phyloP scores from a whole-genome alignment of 257 asterid species.

The Forsythia suspensa region DNA sequence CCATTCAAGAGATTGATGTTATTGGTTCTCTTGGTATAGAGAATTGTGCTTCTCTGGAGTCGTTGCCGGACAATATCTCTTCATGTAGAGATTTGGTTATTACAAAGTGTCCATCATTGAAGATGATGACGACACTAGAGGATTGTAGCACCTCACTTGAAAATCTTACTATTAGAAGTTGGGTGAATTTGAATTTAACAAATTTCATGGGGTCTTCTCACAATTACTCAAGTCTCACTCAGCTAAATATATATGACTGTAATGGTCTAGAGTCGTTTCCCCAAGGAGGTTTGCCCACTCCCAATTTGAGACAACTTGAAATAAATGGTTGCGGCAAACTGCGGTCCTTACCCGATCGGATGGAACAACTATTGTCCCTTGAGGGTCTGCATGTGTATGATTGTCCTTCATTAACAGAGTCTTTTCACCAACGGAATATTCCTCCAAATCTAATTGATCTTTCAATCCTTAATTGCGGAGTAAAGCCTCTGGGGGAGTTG shows the following conservation, averaged over 20 bases:
- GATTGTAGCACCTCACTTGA: neutral
- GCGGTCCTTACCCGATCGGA: too few relatives aligned
- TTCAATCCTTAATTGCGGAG: neutral
- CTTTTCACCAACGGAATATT: constrained; percentile 14
- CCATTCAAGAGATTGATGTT: constrained; percentile 8
- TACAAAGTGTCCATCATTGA: too few relatives aligned
- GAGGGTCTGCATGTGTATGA: neutral
- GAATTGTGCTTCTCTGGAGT: neutral
- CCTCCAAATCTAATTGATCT: constrained; percentile 21
- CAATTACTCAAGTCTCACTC: neutral
- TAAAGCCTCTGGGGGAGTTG: constrained; percentile 28
- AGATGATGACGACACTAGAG: neutral
- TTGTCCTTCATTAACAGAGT: constrained; percentile 16
- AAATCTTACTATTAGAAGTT: neutral
- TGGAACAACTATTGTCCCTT: too few relatives aligned
- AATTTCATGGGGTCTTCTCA: neutral
- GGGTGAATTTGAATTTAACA: neutral
- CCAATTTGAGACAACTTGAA: too few relatives aligned
- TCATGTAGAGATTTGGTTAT: too few relatives aligned
- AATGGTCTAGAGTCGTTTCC: constrained; percentile 14
- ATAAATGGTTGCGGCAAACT: too few relatives aligned
- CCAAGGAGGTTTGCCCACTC: neutral
- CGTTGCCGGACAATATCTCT: too few relatives aligned
- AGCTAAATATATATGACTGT: neutral
- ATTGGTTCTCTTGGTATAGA: neutral